Evolutionary conservation across 345 rosid genomes (phyloP).

Genomic region (Dipteronia sinensis): DNA sequence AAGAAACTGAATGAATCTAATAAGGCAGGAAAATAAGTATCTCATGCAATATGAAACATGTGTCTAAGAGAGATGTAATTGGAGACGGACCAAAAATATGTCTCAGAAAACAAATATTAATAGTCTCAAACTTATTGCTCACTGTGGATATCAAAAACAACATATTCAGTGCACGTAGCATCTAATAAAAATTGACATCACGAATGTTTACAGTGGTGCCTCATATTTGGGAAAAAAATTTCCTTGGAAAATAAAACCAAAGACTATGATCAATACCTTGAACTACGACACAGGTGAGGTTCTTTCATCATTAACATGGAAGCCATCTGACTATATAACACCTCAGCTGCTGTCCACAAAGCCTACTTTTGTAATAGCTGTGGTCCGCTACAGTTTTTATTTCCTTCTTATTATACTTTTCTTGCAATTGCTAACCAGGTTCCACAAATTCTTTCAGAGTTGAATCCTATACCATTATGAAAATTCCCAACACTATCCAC

Average conservation of each 20-base stretch:
- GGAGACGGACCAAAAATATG: not conserved
- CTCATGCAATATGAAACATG: not conserved
- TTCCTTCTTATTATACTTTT: not conserved
- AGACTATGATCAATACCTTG: not conserved
- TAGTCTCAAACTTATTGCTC: not conserved
- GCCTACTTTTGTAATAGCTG: too few relatives aligned
- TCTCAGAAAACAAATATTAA: not conserved
- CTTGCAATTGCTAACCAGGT: not conserved
- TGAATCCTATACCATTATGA: not conserved
- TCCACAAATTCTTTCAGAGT: not conserved
- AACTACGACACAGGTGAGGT: not conserved
- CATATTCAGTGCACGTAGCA: not conserved
- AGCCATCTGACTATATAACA: not conserved
- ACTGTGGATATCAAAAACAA: not conserved
- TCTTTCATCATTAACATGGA: not conserved
- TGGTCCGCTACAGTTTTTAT: not conserved
- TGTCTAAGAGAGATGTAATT: not conserved
- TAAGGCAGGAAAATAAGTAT: constrained; percentile 5
- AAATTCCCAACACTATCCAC: not conserved
- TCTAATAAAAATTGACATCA: not conserved
- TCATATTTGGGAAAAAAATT: not conserved
- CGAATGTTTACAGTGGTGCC: not conserved
- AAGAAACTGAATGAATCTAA: not conserved
- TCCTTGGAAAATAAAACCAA: not conserved
- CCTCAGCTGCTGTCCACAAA: not conserved